These are phyloP conservation scores for Globisporangium uncinulatum DNA, from an alignment of 352 stramenopile genomes.

Conservation along the genomic window DNA sequence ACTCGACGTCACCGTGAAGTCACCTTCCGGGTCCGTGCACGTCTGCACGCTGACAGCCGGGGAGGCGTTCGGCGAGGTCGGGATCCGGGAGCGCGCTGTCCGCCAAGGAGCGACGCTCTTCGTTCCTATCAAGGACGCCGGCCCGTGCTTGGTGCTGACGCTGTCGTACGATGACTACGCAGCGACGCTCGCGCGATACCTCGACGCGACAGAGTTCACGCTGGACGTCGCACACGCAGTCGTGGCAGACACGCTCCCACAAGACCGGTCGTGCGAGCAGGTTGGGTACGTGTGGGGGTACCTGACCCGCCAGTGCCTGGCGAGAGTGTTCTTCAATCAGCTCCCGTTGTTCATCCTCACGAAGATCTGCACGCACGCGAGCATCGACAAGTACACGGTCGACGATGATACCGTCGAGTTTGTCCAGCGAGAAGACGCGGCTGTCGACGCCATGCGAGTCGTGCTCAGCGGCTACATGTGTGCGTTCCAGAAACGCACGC, in stretches of 20 bases:
- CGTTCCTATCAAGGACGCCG: conserved; percentile 15
- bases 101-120: conserved; percentile 27
- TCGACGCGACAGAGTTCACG: conserved; percentile 23
- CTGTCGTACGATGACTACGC: conserved; percentile 27
- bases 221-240: conserved; percentile 17
- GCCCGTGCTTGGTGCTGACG: conserved; percentile 16
- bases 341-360: conserved; percentile 24
- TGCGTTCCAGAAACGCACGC: conserved; percentile 27
- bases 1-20: not conserved
- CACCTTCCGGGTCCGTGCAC: conserved; percentile 15
- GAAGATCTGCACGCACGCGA: conserved; percentile 24
- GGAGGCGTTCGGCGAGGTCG: conserved; percentile 31
- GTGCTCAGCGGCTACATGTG: conserved; percentile 40
- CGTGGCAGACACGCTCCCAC: conserved; percentile 22
- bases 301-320: conserved; percentile 19
- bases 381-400: conserved; percentile 22
- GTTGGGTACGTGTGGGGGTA: conserved; percentile 26
- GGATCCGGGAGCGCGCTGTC: conserved; percentile 6
- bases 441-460: conserved; percentile 23
- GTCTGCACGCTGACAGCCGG: conserved; percentile 29
- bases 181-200: conserved; percentile 13
- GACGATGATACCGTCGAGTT: conserved; percentile 21
- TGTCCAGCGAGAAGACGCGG: conserved; percentile 31
- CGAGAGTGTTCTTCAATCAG: conserved; percentile 36
- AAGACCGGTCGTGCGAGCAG: conserved; percentile 42